phyloP scores from a whole-genome alignment of 352 stramenopile genomes.

The Phytophthora chlamydospora region DNA sequence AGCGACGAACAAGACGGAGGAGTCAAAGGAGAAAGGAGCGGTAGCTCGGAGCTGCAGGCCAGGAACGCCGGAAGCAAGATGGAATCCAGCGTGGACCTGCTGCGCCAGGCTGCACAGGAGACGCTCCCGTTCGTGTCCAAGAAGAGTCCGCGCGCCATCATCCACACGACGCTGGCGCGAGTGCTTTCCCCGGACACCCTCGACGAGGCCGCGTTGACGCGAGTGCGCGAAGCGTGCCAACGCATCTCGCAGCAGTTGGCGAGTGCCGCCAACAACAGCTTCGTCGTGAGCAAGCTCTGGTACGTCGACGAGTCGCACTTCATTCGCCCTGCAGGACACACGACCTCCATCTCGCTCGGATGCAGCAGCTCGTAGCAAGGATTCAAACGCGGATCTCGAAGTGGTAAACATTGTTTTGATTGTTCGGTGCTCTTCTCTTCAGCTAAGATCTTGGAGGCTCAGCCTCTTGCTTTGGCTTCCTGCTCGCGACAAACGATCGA shows the following conservation, averaged over 20 bases:
- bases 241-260: slow-evolving; percentile 44
- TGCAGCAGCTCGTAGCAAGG: not conserved
- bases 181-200: slow-evolving; percentile 48
- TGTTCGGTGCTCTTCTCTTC: not conserved
- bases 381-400: too few species aligned
- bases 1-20: not conserved
- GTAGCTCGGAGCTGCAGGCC: not conserved
- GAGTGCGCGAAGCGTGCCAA: slow-evolving; percentile 40
- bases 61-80: slow-evolving; percentile 25
- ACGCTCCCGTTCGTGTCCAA: slow-evolving; percentile 47
- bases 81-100: slow-evolving; percentile 52
- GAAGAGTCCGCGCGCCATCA: slow-evolving; percentile 40
- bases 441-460: not conserved
- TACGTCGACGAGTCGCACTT: slow-evolving; percentile 66
- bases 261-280: slow-evolving; percentile 8
- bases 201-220: slow-evolving; percentile 28
- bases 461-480: too few species aligned
- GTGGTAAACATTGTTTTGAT: too few species aligned
- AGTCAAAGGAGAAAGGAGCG: not conserved
- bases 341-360: slow-evolving; percentile 41
- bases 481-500: not conserved
- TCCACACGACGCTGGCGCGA: slow-evolving; percentile 64
- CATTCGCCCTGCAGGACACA: slow-evolving; percentile 49
- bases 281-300: slow-evolving; percentile 54
- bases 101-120: slow-evolving; percentile 42